Base-by-base conservation (phyloP, 257 asterid genomes). In the Salvia splendens region DNA sequence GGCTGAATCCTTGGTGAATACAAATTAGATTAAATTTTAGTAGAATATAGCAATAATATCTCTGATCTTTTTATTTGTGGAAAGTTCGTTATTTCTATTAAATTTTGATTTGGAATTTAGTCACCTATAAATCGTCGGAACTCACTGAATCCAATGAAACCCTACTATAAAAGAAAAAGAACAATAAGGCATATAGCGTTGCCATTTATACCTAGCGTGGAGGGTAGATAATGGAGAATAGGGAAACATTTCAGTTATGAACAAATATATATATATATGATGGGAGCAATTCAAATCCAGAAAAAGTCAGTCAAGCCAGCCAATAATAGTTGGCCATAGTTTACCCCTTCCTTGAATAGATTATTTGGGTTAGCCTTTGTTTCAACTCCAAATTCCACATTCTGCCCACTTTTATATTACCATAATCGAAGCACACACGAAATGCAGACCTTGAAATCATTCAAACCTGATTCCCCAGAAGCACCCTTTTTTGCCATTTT, bases 351-450 rank as follows among this genome's bases (percentile, higher is more conserved):
- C 12, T 28, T 28, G 0, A 28, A 4, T 30, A 11, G 9, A 53
- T 53, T 15, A n/a, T 2, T 46, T 3, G 8, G 35, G 4, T 51
- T 51, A 20, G 16, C 16, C 60, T 12, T n/a, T 53, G 4, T 28
- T 53, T 53, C 40, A 24, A 28, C 38, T 53, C 4, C 60, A 53
- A 24, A 53, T 53, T 53, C 59, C 38, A 53, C 36, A 50, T 17
- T 50, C 56, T 14, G 1, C 30, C 4, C 30, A 17, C 57, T 51
- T 4, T 17, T 17, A 51, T 51, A 46, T 46, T 46, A 10, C 30
- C 59, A 53, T 53, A 11, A 7, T 51, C 57, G 28, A 47, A 48
- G 54, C 54, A 48, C 9, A 53, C n/a, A 5, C 8, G 8, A 53
- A 11, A 24, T 28, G 58, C 60, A 51, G 35, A 33, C 1, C 33